A percentile compares a stretch with the other conserved stretches of the same genome.
These are phyloP conservation scores for Mrakia blollopis DNA, from an alignment of 768 basidiomycete species.

Conservation along the genomic window DNA sequence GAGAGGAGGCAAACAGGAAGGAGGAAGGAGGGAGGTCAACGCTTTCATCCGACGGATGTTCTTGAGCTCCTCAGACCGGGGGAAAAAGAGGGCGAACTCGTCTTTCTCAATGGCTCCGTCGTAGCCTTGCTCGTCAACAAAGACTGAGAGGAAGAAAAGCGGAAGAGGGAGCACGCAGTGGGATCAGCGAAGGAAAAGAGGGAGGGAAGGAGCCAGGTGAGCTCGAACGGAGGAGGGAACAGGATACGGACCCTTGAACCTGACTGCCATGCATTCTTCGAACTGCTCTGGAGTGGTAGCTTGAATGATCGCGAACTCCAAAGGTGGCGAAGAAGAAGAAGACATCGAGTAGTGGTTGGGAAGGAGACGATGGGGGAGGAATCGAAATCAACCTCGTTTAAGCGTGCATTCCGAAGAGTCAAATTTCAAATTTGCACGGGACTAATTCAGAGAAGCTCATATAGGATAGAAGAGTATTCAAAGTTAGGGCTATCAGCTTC, in stretches of 20 bases:
- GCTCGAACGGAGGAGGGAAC: conserved; percentile 1
- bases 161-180: too few relatives aligned
- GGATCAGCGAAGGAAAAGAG: neutral
- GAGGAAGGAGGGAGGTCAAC: neutral
- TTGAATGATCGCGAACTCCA: neutral
- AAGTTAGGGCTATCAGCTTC: too few relatives aligned
- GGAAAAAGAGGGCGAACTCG: conserved; percentile 50
- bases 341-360: neutral
- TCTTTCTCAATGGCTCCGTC: conserved; percentile 70
- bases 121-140: conserved; percentile 64
- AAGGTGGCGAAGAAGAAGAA: neutral
- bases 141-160: conserved; percentile 47
- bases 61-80: neutral
- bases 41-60: neutral
- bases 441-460: too few relatives aligned
- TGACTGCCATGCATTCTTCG: conserved; percentile 63
- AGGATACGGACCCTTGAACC: conserved; percentile 33
- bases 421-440: too few relatives aligned
- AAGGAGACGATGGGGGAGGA: neutral
- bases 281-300: conserved; percentile 46
- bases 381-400: neutral
- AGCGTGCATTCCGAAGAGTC: too few relatives aligned
- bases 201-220: neutral
- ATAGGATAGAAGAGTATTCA: too few relatives aligned
- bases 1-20: neutral